A percentile compares a stretch with the other conserved stretches of the same genome.
Evolutionary conservation across 495 filamentous ascomycete species (phyloP).

Genomic region (Neurospora discreta): DNA sequence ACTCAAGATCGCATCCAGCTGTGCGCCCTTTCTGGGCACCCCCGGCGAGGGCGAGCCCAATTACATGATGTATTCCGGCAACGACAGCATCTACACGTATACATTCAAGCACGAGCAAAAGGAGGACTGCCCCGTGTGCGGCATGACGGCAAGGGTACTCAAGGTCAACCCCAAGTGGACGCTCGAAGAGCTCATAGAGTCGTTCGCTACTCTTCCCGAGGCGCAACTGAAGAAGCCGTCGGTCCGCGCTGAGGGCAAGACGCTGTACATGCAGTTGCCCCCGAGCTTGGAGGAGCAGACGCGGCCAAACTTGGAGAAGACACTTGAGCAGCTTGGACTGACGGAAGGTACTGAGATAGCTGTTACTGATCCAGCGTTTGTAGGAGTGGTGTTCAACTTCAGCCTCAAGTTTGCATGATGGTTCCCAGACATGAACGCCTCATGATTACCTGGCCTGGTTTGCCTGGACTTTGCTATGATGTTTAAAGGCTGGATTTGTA

Average conservation of each 20-base stretch:
- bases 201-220: constrained; percentile 70
- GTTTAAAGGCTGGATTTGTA: background rate
- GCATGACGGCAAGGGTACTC: constrained; percentile 64
- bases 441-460: background rate
- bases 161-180: constrained; percentile 60
- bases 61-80: constrained; percentile 99
- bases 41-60: constrained; percentile 44
- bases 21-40: constrained; percentile 60
- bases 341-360: constrained; percentile 47
- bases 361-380: constrained; percentile 74
- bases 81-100: constrained; percentile 91
- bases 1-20: constrained; percentile 78
- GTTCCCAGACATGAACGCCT: background rate
- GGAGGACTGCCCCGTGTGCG: constrained; percentile 88
- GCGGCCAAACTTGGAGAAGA: constrained; percentile 67
- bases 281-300: constrained; percentile 72
- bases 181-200: constrained; percentile 76
- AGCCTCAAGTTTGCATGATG: constrained; percentile 35
- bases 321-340: constrained; percentile 41
- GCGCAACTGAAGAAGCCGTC: constrained; percentile 85
- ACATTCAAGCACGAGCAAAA: constrained; percentile 91
- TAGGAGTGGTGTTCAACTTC: constrained; percentile 58
- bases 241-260: constrained; percentile 66
- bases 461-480: background rate
- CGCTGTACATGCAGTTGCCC: constrained; percentile 81